phyloP scores from a whole-genome alignment of 2,329 filamentous ascomycete species.

The Chaetomium strumarium region DNA sequence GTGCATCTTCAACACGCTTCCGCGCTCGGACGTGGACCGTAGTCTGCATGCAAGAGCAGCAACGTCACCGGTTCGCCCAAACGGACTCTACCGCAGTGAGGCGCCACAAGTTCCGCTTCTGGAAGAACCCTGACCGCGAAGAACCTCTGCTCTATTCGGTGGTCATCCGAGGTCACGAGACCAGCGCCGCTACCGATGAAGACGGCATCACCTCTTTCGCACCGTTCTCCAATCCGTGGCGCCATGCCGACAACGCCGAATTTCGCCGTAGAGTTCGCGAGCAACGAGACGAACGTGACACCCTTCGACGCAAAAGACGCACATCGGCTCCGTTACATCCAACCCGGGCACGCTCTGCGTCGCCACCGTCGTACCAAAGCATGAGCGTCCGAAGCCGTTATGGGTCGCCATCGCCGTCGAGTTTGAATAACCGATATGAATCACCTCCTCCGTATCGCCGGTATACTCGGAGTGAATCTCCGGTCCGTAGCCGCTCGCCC shows the following conservation, averaged over 20 bases:
- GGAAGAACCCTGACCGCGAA: slow-evolving; percentile 21
- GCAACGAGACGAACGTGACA: slow-evolving; percentile 5
- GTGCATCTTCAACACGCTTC: slow-evolving; percentile 20
- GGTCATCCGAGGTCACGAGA: slow-evolving; percentile 24
- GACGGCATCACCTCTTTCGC: slow-evolving; percentile 14
- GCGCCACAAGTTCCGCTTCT: slow-evolving; percentile 21
- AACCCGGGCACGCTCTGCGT: slow-evolving; percentile 1
- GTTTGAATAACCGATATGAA: not conserved
- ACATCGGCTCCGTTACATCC: slow-evolving; percentile 10
- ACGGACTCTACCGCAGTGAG: slow-evolving; percentile 20
- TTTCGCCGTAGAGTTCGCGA: slow-evolving; percentile 3
- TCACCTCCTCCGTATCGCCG: slow-evolving; percentile 10
- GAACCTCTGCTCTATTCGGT: slow-evolving; percentile 21
- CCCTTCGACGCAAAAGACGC: slow-evolving; percentile 1
- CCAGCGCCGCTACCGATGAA: slow-evolving; percentile 10
- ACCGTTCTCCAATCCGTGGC: slow-evolving; percentile 24
- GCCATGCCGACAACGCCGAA: slow-evolving; percentile 19
- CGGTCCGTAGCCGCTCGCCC: slow-evolving; percentile 1
- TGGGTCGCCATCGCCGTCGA: not conserved
- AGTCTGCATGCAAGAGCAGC: slow-evolving; percentile 24
- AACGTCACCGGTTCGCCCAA: slow-evolving; percentile 22
- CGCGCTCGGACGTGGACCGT: slow-evolving; percentile 27
- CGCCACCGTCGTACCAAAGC: slow-evolving; percentile 8
- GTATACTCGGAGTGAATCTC: slow-evolving; percentile 1
- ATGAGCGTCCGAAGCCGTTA: not conserved